Conservation (phyloP, 1,139 yeast species). For the Nakaseomyces nivariensis region DNA sequence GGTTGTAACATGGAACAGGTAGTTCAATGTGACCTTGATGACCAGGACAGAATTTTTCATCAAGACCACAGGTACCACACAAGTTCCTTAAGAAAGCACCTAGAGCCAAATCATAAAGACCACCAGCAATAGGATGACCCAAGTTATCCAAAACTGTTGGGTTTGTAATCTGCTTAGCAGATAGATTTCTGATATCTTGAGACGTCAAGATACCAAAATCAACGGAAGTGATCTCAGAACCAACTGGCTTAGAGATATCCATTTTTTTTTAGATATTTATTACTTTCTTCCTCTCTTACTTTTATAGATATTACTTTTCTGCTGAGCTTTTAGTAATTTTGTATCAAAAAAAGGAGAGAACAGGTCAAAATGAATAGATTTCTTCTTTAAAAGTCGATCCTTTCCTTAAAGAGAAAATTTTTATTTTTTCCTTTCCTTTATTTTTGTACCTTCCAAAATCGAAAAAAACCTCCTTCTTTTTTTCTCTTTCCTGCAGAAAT, state of each 20-base stretch:
- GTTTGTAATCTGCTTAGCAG: slow-evolving; percentile 91
- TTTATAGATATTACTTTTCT: too few species aligned
- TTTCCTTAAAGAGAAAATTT: background rate
- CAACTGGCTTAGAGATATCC: slow-evolving; percentile 96
- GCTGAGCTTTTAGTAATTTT: background rate
- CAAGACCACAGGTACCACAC: slow-evolving; percentile 94
- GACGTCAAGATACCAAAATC: slow-evolving; percentile 83
- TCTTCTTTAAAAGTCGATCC: background rate
- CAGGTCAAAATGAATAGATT: background rate
- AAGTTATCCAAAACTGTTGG: slow-evolving; percentile 91
- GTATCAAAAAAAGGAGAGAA: background rate
- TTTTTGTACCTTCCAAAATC: background rate
- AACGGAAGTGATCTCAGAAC: slow-evolving; percentile 85
- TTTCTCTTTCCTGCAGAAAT: background rate
- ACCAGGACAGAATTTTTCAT: slow-evolving; percentile 93
- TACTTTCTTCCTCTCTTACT: background rate
- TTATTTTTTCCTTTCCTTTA: background rate
- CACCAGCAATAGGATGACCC: slow-evolving; percentile 92
- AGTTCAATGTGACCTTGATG: slow-evolving; percentile 97
- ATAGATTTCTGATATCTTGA: slow-evolving; percentile 71
- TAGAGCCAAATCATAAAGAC: slow-evolving; percentile 83
- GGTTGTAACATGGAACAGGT: slow-evolving; percentile 92
- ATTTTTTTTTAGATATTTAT: slow-evolving; percentile 30
- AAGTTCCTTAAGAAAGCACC: slow-evolving; percentile 87
- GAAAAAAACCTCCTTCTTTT: background rate